These are phyloP conservation scores for Pilaira anomala DNA, from an alignment of 192 early-diverging fungal genomes.

Conservation along the genomic window DNA sequence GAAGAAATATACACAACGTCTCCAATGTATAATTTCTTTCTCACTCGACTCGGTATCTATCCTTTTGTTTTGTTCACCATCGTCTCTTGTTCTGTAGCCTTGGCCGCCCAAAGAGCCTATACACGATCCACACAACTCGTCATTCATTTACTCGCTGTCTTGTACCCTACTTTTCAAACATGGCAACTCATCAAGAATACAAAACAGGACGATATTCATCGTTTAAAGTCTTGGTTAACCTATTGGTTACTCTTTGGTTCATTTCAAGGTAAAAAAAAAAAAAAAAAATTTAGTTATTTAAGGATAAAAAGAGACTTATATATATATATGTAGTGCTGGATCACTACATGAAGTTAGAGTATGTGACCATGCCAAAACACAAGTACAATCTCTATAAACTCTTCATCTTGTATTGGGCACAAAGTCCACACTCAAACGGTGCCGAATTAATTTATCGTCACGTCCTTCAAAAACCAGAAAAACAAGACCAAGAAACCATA, in stretches of 20 bases:
- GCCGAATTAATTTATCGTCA: conserved; percentile 49
- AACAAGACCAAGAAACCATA: neutral
- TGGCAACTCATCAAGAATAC: conserved; percentile 41
- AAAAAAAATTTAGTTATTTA: neutral
- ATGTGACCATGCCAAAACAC: conserved; percentile 36
- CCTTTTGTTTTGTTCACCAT: conserved; percentile 22
- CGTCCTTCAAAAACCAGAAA: conserved; percentile 33
- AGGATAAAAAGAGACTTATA: neutral
- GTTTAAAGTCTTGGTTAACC: conserved; percentile 51
- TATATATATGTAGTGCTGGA: conserved; percentile 37
- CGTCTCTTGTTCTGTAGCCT: conserved; percentile 17
- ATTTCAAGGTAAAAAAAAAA: conserved; percentile 34
- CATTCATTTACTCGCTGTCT: conserved; percentile 45
- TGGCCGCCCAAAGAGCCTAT: conserved; percentile 36
- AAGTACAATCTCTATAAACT: conserved; percentile 54
- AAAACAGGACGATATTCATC: conserved; percentile 28
- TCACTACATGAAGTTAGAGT: conserved; percentile 43
- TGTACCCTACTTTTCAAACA: conserved; percentile 49
- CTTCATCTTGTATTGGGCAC: conserved; percentile 57
- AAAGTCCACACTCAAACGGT: conserved; percentile 47
- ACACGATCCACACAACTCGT: conserved; percentile 37
- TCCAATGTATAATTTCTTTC: conserved; percentile 11
- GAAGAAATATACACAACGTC: conserved; percentile 24
- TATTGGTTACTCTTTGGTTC: conserved; percentile 60
- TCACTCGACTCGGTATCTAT: conserved; percentile 21